Percentiles rank a stretch among this genome's conserved stretches.
These are phyloP conservation scores for Fragaria ananassa DNA, from an alignment of 306 rosid species.

Conservation along the genomic window DNA sequence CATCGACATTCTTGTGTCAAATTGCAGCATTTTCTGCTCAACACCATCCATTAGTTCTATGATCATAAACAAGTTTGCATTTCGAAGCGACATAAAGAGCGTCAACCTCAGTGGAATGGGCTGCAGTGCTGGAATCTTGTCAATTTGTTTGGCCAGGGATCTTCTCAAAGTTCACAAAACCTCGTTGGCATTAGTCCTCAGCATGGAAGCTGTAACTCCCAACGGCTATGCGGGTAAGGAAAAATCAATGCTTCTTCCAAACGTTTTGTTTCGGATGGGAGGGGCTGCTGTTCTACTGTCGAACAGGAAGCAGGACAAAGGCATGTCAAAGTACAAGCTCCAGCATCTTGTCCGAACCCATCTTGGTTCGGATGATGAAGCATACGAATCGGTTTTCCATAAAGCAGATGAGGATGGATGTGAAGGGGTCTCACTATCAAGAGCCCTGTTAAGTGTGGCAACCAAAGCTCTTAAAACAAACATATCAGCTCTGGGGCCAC, in stretches of 20 bases:
- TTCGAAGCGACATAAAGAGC: slow-evolving; percentile 59
- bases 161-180: slow-evolving; percentile 53
- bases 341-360: slow-evolving; percentile 62
- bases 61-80: slow-evolving; percentile 58
- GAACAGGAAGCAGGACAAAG: slow-evolving; percentile 45
- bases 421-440: slow-evolving; percentile 54
- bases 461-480: slow-evolving; percentile 55
- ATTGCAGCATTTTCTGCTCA: slow-evolving; percentile 72
- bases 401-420: slow-evolving; percentile 41
- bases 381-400: slow-evolving; percentile 54
- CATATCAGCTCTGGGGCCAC: slow-evolving; percentile 43
- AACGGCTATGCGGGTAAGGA: slow-evolving; percentile 47
- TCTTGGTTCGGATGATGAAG: slow-evolving; percentile 48
- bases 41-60: slow-evolving; percentile 67
- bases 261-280: slow-evolving; percentile 64
- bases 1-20: slow-evolving; percentile 70
- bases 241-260: slow-evolving; percentile 59
- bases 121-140: slow-evolving; percentile 68
- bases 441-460: slow-evolving; percentile 48
- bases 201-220: slow-evolving; percentile 63
- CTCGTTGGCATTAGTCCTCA: slow-evolving; percentile 57
- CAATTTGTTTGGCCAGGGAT: slow-evolving; percentile 58
- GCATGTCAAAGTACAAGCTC: slow-evolving; percentile 54
- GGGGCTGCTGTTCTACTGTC: slow-evolving; percentile 68
- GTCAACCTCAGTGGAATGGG: slow-evolving; percentile 69